Evolutionary conservation across 805 yeast genomes (phyloP), one percentile per base, ranked within the genome.

Genomic region (Candida patagonica): DNA sequence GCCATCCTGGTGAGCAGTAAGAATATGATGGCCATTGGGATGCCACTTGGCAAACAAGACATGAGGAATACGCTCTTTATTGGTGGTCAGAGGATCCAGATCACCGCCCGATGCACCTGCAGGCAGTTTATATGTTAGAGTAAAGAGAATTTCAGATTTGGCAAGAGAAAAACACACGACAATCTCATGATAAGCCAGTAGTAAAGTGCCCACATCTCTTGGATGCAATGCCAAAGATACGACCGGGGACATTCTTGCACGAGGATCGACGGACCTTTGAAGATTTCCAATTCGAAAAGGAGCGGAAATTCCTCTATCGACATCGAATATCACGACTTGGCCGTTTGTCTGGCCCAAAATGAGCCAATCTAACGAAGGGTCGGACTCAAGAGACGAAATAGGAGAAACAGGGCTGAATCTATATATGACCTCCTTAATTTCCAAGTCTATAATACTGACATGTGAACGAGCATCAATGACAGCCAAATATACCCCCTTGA

Each of bases 341-440:
- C 98, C 98, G 56, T 78, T 86, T 35, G 74, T 71, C 38, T 85
- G 63, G 2, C 97, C 98, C 16, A 89, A 52, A 33, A 80, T 68
- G 12, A 89, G 61, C 85, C 92, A 92, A 59, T 88, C 96, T 47
- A 92, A 58, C 0, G 94, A 71, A 2, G 96, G 96, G 53, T 92
- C 98, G 1, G 81, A 60, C 43, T 75, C 92, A 10, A 79, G 65
- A 2, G 83, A 70, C 1, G 83, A 68, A n/a, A 88, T 70, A 9
- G 71, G 67, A 1, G 82, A 78, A 1, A 82, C 80, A 1, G 85
- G 71, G 44, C 71, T 68, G 50, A 74, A 74, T 1, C 76, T 70
- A 16, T 75, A 72, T 39, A 89, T 58, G 6, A 81, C 64, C 44
- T 70, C 66, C 51, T 78, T 77, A 5, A 80, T 63, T 40, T 75